Evolutionary conservation across 257 asterid species (phyloP), one percentile per base, ranked within the genome.

Genomic region (Plantago ovata): DNA sequence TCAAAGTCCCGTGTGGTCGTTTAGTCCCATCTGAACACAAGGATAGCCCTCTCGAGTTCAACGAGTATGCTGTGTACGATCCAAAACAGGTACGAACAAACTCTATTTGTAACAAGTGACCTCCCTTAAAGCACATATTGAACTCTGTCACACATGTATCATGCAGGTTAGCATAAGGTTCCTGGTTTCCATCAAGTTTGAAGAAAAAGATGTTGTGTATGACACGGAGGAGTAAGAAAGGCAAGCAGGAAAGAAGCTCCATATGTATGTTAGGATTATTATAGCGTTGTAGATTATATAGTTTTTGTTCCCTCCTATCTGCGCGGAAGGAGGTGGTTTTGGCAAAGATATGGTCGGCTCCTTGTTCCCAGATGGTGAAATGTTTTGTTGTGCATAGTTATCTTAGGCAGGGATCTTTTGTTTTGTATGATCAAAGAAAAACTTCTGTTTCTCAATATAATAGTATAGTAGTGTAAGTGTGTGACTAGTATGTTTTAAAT

Each of bases 41-140:
- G 59, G 87, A 84, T 10, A 89, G 98, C 49, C 72, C 62, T 3
- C 87, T 89, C 0, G 95, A 84, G 68, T 89, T 80, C 69, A 78
- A 86, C 2, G 97, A 93, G 54, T 89, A 86, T 36, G 99, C 99
- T 0, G 85, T 93, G 8, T 93, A 86, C 28, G 77, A 89, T 62
- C 92, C 97, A 9, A 66, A 82, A 10, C 84, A 83, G 90, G 96
- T 85, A 43, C 11, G 53, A 39, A n/a, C n/a, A n/a, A 3, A 44
- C 1, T 1, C 13, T 6, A 13, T n/a, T 4, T 5, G 16, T 19
- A 4, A 12, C 2, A n/a, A 15, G 7, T 23, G 58, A 9, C 20
- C 18, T 38, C 16, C n/a, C 19, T 7, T 8, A 21, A 23, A 10
- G 2, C 4, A 28, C 7, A 28, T 28, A 28, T 28, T 8, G 7